Evolutionary conservation across 2,329 filamentous ascomycete genomes (phyloP), one percentile per base, ranked within the genome.

Genomic region (Fusarium sp.): DNA sequence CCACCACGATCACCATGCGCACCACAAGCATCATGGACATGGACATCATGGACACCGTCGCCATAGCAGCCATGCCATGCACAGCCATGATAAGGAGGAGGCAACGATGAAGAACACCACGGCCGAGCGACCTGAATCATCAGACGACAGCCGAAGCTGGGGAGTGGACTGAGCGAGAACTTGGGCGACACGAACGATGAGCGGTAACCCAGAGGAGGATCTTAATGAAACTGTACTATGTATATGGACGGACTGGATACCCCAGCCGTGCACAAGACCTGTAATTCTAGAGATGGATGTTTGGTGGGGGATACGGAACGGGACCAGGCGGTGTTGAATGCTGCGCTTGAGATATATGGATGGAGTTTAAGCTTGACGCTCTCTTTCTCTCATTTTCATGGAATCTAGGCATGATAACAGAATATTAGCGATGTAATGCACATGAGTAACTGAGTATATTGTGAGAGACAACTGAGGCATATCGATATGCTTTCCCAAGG

Each of bases 111-210:
- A 72, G 14, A 63, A 59, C 13, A 37, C 37, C 16, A 29, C 58
- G 40, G 56, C n/a, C 11, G 76, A 76, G 35, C 69, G 62, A 22
- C 65, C 71, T 16, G 73, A 70, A 47, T 67, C 74, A 4, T 77
- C 74, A 29, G 77, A 78, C 20, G 76, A 77, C 40, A 78, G 76
- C 54, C 73, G 76, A 59, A 79, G 66, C 38, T 79, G 73, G 76
- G 74, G 76, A 0, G 77, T 79, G 34, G 77, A 79, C 45, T 78
- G 40, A 77, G 7, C 18, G 13, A 22, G 3, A 24, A 29, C 38
- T 42, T 45, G 37, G 50, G 42, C 22, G 45, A 24, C 47, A 59
- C 27, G 34, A 54, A 27, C 27, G n/a, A 54, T 64, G 61, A 18
- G 20, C 31, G 47, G 69, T 68, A 37, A 63, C 24, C 20, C 45